Conservation (phyloP, 1,284 basidiomycete species). For the Kwoniella shivajii region DNA sequence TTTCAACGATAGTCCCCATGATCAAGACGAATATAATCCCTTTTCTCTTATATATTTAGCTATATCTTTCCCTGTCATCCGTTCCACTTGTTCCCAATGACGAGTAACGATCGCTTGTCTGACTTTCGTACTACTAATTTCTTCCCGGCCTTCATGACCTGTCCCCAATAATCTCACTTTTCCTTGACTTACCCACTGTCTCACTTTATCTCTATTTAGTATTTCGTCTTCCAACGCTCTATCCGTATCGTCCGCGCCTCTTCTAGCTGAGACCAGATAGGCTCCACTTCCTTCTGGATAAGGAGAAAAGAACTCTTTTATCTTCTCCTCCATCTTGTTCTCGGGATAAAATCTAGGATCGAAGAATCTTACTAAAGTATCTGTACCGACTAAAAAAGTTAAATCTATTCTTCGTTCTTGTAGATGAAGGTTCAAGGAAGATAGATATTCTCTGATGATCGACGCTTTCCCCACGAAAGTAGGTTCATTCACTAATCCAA, state of each 20-base stretch:
- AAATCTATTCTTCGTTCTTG: constrained; percentile 31
- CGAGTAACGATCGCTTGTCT: constrained; percentile 59
- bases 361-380: constrained; percentile 85
- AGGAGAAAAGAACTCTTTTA: constrained; percentile 27
- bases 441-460: constrained; percentile 61
- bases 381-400: constrained; percentile 69
- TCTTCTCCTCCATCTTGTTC: constrained; percentile 52
- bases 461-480: constrained; percentile 82
- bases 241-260: constrained; percentile 49
- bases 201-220: constrained; percentile 55
- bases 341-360: constrained; percentile 72
- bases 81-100: constrained; percentile 51
- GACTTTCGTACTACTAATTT: constrained; percentile 73
- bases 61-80: constrained; percentile 57
- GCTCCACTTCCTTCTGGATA: constrained; percentile 6
- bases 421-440: background rate
- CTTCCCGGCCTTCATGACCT: constrained; percentile 57
- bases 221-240: constrained; percentile 47
- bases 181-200: constrained; percentile 58
- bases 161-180: constrained; percentile 66
- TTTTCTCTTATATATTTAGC: constrained; percentile 60
- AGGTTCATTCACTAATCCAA: constrained; percentile 82
- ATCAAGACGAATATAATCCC: constrained; percentile 57
- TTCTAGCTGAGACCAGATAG: constrained; percentile 69
- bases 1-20: background rate